Conservation (phyloP, 2,329 filamentous ascomycete genomes). For the Scedosporium aurantiacum region DNA sequence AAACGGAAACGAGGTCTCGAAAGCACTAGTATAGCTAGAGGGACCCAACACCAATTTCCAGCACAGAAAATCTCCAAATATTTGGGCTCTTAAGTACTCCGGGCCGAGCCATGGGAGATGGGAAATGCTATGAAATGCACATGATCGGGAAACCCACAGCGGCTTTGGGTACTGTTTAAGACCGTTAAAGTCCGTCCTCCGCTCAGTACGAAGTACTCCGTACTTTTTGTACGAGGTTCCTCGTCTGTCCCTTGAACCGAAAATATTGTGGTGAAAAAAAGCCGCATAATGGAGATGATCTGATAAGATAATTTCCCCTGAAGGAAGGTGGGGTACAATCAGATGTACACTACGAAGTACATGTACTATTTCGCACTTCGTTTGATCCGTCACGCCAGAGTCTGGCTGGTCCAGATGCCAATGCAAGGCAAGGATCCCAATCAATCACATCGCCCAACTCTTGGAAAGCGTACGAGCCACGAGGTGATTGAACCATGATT, state of each 20-base stretch:
- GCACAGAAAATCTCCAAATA: too few species aligned
- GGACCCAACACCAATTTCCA: too few species aligned
- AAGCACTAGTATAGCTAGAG: not conserved
- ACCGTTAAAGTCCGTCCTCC: not conserved
- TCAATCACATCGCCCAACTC: too few species aligned
- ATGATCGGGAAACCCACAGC: not conserved
- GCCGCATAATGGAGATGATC: slow-evolving; percentile 1
- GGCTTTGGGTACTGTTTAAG: not conserved
- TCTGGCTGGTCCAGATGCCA: not conserved
- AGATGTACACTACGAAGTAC: too few species aligned
- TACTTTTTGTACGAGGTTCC: too few species aligned
- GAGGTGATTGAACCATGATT: too few species aligned
- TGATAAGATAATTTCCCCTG: slow-evolving; percentile 4
- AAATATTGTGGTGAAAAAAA: not conserved
- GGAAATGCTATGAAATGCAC: not conserved
- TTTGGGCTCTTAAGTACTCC: too few species aligned
- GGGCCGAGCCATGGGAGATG: not conserved
- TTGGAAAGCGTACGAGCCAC: too few species aligned
- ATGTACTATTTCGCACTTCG: not conserved
- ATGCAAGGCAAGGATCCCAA: too few species aligned
- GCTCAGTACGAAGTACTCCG: too few species aligned
- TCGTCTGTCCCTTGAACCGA: slow-evolving; percentile 2
- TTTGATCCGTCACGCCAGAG: not conserved
- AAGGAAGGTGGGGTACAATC: not conserved
- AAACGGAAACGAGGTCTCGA: not conserved